phyloP scores from a whole-genome alignment of 2,329 filamentous ascomycete species.

The Waltergamsia citrina region DNA sequence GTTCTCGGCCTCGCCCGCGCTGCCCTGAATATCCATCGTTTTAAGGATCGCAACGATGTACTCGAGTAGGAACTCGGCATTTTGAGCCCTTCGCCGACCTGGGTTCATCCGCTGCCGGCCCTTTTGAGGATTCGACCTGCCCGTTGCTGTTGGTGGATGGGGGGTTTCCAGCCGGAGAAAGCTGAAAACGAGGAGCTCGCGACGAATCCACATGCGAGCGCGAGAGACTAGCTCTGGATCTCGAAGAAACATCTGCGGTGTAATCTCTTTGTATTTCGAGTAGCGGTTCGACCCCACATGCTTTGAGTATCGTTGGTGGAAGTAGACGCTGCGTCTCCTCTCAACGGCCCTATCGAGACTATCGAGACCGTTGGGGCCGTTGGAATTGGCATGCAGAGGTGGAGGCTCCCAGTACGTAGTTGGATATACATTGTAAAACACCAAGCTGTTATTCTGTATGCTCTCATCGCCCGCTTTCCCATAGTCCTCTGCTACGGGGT shows the following conservation, averaged over 20 bases:
- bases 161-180: slow-evolving; percentile 47
- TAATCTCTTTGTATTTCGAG: slow-evolving; percentile 69
- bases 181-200: slow-evolving; percentile 75
- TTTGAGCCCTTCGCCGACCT: slow-evolving; percentile 41
- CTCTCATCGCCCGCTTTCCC: too few relatives aligned
- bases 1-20: slow-evolving; percentile 68
- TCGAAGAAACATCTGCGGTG: slow-evolving; percentile 52
- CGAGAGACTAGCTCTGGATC: slow-evolving; percentile 63
- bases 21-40: slow-evolving; percentile 72
- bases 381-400: background rate
- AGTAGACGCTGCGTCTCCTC: slow-evolving; percentile 65
- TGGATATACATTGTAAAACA: too few relatives aligned
- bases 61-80: slow-evolving; percentile 76
- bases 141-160: background rate
- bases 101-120: slow-evolving; percentile 9
- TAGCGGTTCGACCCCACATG: slow-evolving; percentile 74
- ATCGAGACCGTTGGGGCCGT: background rate
- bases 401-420: too few relatives aligned
- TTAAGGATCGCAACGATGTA: slow-evolving; percentile 80
- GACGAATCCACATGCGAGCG: slow-evolving; percentile 71
- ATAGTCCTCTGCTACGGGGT: too few relatives aligned
- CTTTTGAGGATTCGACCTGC: slow-evolving; percentile 2
- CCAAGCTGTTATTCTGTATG: too few relatives aligned
- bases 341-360: slow-evolving; percentile 8
- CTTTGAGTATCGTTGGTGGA: slow-evolving; percentile 60